Conservation (phyloP, 129 eudicot genomes). For the Tagetes patula region DNA sequence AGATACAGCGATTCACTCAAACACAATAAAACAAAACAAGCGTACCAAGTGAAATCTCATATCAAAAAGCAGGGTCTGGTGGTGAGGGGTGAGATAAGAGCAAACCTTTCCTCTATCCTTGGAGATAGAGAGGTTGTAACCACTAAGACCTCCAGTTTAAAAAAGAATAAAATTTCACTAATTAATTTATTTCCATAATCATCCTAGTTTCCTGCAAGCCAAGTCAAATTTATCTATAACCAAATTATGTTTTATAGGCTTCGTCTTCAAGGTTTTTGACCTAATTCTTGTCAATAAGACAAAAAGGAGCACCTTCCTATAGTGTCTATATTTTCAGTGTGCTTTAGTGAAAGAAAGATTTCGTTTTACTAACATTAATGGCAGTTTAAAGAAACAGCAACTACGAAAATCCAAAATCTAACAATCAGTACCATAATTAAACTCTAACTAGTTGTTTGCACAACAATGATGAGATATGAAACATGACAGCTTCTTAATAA, state of each 20-base stretch:
- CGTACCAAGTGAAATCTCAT: too few species aligned
- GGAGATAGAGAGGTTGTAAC: too few species aligned
- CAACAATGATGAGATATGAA: slow-evolving; percentile 11
- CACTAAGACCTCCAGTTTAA: too few species aligned
- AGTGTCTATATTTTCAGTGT: slow-evolving; percentile 3
- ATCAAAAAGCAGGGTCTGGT: too few species aligned
- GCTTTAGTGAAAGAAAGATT: slow-evolving; percentile 1
- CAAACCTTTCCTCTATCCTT: too few species aligned
- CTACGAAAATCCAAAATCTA: slow-evolving; percentile 12
- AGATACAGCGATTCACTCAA: slow-evolving; percentile 2
- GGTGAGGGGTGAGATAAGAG: too few species aligned
- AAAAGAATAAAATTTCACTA: not conserved
- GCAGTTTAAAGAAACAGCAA: slow-evolving; percentile 9
- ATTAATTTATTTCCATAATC: not conserved
- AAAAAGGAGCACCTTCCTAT: slow-evolving; percentile 5
- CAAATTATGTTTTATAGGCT: not conserved
- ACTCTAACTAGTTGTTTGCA: not conserved
- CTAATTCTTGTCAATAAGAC: not conserved
- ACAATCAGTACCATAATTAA: slow-evolving; percentile 16
- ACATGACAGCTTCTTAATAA: not conserved
- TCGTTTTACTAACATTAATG: slow-evolving; percentile 5
- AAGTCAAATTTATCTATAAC: slow-evolving; percentile 11
- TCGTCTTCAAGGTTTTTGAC: not conserved
- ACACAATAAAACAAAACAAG: not conserved
- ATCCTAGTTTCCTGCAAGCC: slow-evolving; percentile 15